Base-by-base conservation (phyloP, 805 yeast genomes). In the Kodamaea sagamina region DNA sequence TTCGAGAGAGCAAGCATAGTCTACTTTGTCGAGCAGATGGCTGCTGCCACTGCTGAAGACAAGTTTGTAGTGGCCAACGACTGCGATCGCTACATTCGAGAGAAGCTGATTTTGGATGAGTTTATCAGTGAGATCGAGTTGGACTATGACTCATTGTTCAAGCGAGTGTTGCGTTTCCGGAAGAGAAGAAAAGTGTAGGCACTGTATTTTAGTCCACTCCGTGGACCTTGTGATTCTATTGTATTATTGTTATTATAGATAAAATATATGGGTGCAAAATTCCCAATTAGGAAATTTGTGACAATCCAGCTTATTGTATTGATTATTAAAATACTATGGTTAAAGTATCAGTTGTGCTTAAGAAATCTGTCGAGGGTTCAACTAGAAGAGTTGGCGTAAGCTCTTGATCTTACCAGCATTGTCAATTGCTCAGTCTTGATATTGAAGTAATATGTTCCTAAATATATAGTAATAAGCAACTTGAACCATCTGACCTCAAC, bases 71-170 rank as follows among this genome's bases (percentile, higher is more conserved):
- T 49, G 13, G 52, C 50, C 5, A 37, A 36, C 16, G 46, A 39
- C 24, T 49, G 52, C 21, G 52, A 49, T 22, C 28, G 44, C 24
- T 49, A 49, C 15, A 49, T 49, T 13, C 13, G 40, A 10, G 52
- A 46, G 31, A 41, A 47, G 28, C 45, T 43, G 42, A 45, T 44
- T 13, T 47, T 49, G 44, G 52, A 49, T 25, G 52, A 49, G 38
- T 49, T 49, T 37, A 45, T 47, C 26, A 46, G 47, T 13, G 52
- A 49, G 36, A 46, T 49, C 12, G 52, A 49, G 39, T 45, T 47
- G 32, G 52, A 49, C 32, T 39, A 39, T 15, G 52, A 49, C 13
- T 38, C 39, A 13, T 43, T 49, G 26, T 44, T 41, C 36, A 42
- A 46, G 37, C 22, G 47, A 16, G 26, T 47, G 11, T 13, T 29